These are phyloP conservation scores for Penicillium desertorum DNA, from an alignment of 495 filamentous ascomycete species.

Conservation along the genomic window DNA sequence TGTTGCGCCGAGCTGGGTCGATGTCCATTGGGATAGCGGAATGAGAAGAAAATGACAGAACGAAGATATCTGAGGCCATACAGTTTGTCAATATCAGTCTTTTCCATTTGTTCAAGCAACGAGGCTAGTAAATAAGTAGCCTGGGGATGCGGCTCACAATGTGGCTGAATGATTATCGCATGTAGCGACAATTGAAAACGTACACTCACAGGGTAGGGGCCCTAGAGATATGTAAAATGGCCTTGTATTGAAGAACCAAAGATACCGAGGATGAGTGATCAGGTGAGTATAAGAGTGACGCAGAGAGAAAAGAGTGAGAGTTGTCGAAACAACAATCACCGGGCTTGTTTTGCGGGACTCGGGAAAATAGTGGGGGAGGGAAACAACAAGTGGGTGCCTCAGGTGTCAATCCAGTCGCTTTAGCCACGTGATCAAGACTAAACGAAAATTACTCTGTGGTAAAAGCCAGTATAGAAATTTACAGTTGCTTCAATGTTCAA, in stretches of 20 bases:
- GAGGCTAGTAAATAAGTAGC: neutral
- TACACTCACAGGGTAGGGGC: neutral
- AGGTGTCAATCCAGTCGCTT: constrained; percentile 10
- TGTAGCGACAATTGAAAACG: constrained; percentile 1
- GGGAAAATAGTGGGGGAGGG: constrained; percentile 26
- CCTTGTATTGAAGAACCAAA: neutral
- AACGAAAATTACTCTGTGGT: neutral
- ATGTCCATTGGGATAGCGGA: constrained; percentile 56
- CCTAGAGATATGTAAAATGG: too few species aligned
- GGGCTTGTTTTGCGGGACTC: constrained; percentile 28
- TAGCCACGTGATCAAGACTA: neutral
- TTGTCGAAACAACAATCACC: constrained; percentile 4
- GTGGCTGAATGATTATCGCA: constrained; percentile 1
- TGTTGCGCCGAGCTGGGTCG: constrained; percentile 79
- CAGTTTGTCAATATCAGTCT: neutral
- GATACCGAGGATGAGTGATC: neutral
- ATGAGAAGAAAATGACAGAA: neutral
- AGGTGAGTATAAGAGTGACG: constrained; percentile 2
- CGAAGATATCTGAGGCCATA: neutral
- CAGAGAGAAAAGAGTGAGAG: constrained; percentile 4
- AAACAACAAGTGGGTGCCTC: constrained; percentile 9
- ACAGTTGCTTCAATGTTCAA: neutral
- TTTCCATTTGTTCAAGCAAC: neutral
- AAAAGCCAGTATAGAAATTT: neutral
- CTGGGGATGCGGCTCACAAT: constrained; percentile 8